phyloP scores from a whole-genome alignment of 1,284 basidiomycete species.

The Melampsora abietis-canadensis region DNA sequence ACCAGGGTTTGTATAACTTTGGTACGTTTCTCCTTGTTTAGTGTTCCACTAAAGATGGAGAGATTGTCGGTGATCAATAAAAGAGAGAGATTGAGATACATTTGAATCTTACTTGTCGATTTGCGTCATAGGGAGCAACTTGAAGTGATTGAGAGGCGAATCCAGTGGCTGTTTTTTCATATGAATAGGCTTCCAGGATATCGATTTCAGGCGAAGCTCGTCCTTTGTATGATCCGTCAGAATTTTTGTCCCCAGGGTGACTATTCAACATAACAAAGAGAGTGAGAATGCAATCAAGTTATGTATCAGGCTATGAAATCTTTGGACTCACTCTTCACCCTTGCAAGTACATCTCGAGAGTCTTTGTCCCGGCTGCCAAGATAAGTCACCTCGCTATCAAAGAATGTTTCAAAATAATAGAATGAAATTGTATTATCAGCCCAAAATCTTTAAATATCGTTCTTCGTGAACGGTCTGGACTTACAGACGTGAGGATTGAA shows the following conservation, averaged over 20 bases:
- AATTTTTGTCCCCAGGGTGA: conserved; percentile 50
- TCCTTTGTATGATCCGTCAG: conserved; percentile 49
- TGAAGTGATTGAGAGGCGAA: conserved; percentile 50
- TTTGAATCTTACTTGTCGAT: conserved; percentile 46
- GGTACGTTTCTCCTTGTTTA: conserved; percentile 19
- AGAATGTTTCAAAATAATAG: conserved; percentile 13
- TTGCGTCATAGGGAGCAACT: conserved; percentile 50
- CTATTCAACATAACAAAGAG: conserved; percentile 46
- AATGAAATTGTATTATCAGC: conserved; percentile 43
- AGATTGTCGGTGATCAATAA: neutral
- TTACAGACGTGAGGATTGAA: conserved; percentile 21
- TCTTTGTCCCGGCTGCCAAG: conserved; percentile 50
- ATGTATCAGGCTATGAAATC: neutral
- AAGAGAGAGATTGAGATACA: neutral
- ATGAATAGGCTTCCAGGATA: conserved; percentile 51
- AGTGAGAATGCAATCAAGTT: conserved; percentile 46
- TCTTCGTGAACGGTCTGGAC: conserved; percentile 2
- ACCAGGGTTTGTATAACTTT: conserved; percentile 41
- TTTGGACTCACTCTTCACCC: conserved; percentile 45
- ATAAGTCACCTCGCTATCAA: conserved; percentile 27
- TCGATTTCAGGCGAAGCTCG: conserved; percentile 53
- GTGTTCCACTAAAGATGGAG: conserved; percentile 12
- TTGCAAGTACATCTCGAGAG: conserved; percentile 51
- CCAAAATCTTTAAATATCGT: neutral
- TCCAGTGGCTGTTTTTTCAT: conserved; percentile 43